Base-by-base conservation (phyloP, 768 basidiomycete genomes). In the Collybia sp. region DNA sequence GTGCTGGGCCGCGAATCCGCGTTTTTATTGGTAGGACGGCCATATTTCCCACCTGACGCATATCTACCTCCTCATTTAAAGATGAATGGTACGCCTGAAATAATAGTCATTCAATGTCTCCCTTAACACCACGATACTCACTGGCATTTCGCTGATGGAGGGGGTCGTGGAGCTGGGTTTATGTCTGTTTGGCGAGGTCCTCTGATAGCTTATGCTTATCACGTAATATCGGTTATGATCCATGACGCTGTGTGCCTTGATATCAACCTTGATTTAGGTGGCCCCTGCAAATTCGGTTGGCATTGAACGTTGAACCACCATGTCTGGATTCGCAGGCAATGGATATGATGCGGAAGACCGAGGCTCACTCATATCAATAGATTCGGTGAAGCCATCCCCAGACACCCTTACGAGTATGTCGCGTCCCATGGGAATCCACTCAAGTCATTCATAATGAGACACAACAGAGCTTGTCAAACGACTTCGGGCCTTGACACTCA, bases 71-170 rank as follows among this genome's bases (percentile, higher is more conserved):
- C 50, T 93, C 91, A 67, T 96, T 96, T 64, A 93, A 81, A 4
- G 89, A 71, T 2, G 96, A 97, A 66, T 99, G 95, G 62, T 99
- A 99, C 16, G 95, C 95, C 96, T 98, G 47, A 35, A 16, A 31
- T 4, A 9, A 18, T 30, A 3, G 25, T 51, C 17, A 54, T 33
- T 40, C 8, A 17, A 19, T 40, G n/a, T 40, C 15, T 9, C 12
- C 25, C 31, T 20, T 20, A 25, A 39, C 38, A 17, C 18, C 11
- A 34, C 34, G 36, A 32, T 15, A 71, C 80, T 66, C 58, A 80
- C 80, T 34, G 80, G 80, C 80, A 82, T 82, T 25, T 25, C 42
- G 47, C 50, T 49, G 42, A 46, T 52, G 42, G 45, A 57, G 51
- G 59, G 52, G 44, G 51, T 57, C 67, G 51, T 58, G 60, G 10